These are phyloP conservation scores for Acephala macrosclerotiorum DNA, from an alignment of 2,329 filamentous ascomycete genomes.

Conservation along the genomic window DNA sequence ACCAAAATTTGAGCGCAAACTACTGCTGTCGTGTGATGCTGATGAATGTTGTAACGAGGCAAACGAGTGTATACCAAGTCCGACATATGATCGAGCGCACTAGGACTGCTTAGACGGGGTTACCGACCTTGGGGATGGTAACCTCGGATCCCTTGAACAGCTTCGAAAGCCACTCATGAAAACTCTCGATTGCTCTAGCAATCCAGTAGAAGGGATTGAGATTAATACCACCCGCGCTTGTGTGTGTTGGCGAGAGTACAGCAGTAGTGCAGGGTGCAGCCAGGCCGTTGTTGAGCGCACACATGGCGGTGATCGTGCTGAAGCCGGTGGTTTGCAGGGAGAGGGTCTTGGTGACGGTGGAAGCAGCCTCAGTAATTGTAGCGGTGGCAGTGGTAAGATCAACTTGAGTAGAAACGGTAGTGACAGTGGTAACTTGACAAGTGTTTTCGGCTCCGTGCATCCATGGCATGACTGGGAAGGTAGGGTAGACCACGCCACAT, in stretches of 20 bases:
- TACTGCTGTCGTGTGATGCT: too few relatives aligned
- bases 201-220: neutral
- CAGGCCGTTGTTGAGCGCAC: neutral
- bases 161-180: neutral
- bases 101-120: too few relatives aligned
- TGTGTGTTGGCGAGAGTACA: neutral
- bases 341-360: constrained; percentile 4
- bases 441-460: neutral
- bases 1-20: too few relatives aligned
- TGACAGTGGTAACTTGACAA: neutral
- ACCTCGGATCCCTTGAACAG: too few relatives aligned
- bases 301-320: neutral
- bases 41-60: too few relatives aligned
- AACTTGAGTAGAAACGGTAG: neutral
- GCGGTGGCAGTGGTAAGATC: neutral
- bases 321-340: neutral
- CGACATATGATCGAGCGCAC: too few relatives aligned
- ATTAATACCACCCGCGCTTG: neutral
- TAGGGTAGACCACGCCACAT: neutral
- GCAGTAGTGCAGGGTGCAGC: neutral
- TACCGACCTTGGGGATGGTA: too few relatives aligned
- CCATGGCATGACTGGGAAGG: neutral
- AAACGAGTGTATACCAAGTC: too few relatives aligned
- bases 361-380: constrained; percentile 2
- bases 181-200: neutral